Evolutionary conservation across 441 rosid species (phyloP).

Genomic region (Gossypium schwendimanii): DNA sequence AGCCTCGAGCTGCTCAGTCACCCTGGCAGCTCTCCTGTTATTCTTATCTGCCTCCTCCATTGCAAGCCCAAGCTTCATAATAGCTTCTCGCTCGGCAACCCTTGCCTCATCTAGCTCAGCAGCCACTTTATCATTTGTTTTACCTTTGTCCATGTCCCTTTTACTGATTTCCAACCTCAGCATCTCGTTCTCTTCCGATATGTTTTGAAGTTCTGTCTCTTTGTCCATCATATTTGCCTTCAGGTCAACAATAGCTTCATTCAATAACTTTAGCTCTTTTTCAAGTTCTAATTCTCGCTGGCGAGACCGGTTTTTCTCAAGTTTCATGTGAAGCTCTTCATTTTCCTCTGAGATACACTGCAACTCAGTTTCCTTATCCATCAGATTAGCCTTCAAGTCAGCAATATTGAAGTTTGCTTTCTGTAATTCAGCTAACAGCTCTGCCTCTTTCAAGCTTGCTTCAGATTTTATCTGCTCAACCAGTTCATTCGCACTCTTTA

Average conservation of each 20-base stretch:
- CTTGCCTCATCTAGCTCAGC: constrained; percentile 34
- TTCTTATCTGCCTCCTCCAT: constrained; percentile 62
- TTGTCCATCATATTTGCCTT: constrained; percentile 59
- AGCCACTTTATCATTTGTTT: constrained; percentile 10
- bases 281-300: constrained; percentile 24
- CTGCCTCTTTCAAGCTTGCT: constrained; percentile 47
- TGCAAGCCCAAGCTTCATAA: constrained; percentile 56
- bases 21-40: constrained; percentile 44
- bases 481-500: constrained; percentile 35
- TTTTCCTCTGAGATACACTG: constrained; percentile 54
- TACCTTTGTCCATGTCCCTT: constrained; percentile 27
- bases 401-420: constrained; percentile 42
- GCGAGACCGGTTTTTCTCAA: constrained; percentile 29
- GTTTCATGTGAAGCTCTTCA: constrained; percentile 34
- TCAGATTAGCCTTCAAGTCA: constrained; percentile 53
- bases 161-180: constrained; percentile 38
- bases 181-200: constrained; percentile 50
- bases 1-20: constrained; percentile 60
- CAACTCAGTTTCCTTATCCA: constrained; percentile 63
- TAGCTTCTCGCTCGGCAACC: constrained; percentile 50
- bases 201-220: constrained; percentile 58
- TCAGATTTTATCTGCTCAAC: constrained; percentile 40
- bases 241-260: constrained; percentile 31
- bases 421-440: constrained; percentile 54
- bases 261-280: constrained; percentile 36